Evolutionary conservation across 352 stramenopile genomes (phyloP).

Genomic region (Phytophthora brassicae): DNA sequence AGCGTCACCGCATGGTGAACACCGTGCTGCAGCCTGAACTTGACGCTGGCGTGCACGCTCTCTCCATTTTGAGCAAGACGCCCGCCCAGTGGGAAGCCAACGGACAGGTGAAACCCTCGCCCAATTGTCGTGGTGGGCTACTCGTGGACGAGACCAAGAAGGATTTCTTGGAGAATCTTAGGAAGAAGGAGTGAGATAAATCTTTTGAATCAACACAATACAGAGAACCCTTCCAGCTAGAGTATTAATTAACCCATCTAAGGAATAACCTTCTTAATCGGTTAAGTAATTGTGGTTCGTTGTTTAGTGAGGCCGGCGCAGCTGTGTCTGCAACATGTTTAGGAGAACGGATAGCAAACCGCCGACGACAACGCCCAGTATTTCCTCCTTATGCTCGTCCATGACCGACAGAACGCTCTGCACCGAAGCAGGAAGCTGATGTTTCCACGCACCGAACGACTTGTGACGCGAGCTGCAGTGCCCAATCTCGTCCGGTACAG

Average conservation of each 20-base stretch:
- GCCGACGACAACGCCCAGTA: conserved; percentile 65
- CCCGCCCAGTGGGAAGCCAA: conserved; percentile 88
- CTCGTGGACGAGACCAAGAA: conserved; percentile 65
- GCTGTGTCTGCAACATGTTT: conserved; percentile 66
- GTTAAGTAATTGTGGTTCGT: neutral
- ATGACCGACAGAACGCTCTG: conserved; percentile 47
- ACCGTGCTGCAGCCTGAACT: conserved; percentile 86
- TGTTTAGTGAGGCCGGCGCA: conserved; percentile 34
- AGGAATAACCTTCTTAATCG: too few species aligned
- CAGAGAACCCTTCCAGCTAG: neutral
- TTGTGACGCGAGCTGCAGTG: conserved; percentile 31
- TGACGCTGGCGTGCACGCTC: conserved; percentile 88
- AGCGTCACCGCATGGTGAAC: conserved; percentile 94
- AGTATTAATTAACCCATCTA: conserved; percentile 4
- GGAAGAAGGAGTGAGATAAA: conserved; percentile 23
- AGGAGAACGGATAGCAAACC: conserved; percentile 73
- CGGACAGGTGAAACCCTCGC: conserved; percentile 56
- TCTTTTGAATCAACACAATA: too few species aligned
- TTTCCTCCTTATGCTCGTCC: conserved; percentile 75
- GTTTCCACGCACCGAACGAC: conserved; percentile 39
- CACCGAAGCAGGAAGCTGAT: conserved; percentile 38
- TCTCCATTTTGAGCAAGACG: conserved; percentile 95
- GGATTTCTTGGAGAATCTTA: conserved; percentile 52
- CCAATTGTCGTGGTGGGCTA: conserved; percentile 78
- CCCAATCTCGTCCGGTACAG: conserved; percentile 55